Base-by-base conservation (phyloP, 768 basidiomycete genomes). In the Calvatia gigantea region DNA sequence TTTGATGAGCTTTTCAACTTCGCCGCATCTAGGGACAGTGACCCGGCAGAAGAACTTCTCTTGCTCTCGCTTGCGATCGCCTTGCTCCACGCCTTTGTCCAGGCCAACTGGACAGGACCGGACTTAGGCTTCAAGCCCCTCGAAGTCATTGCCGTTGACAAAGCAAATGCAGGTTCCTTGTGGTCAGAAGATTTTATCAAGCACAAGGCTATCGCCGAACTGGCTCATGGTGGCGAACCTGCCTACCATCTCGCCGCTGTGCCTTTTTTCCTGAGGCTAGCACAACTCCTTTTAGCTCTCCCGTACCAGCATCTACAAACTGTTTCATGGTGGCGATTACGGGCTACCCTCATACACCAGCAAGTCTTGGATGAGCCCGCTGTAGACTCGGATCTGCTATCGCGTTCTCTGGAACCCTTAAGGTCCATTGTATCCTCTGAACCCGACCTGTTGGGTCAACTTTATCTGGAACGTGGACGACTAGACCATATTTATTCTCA, bases 21-120 rank as follows among this genome's bases (percentile, higher is more conserved):
- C 11, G 57, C 60, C 5, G 50, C 55, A 8, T 54, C 57, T 7
- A 42, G 59, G 25, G 59, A 52, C 33, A 62, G 64, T 3, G 70
- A 74, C 46, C 68, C 70, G 2, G 62, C 68, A 12, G 78, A 80
- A 39, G 89, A 89, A 66, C 62, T 87, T 19, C 57, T 77, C 33
- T 79, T 78, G 28, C 73, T 98, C 35, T 69, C 82, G 9, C 60
- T 93, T 8, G 92, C 84, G 0, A 77, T 96, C 8, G 85, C 93
- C 5, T 87, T 87, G 59, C 75, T 98, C 21, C 93, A 97, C 60
- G 84, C 91, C 0, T 99, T 95, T 73, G 76, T 94, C 4, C 97
- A 99, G 68, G 79, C 76, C 27, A 99, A 99, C 70, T 99, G 94
- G 94, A 98, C 95, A 0, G 97, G 97, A 4, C 97, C 97, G 2